A percentile compares a stretch with the other conserved stretches of the same genome.
Evolutionary conservation across 1,284 basidiomycete species (phyloP).

Genomic region (Termitomyces sp.): DNA sequence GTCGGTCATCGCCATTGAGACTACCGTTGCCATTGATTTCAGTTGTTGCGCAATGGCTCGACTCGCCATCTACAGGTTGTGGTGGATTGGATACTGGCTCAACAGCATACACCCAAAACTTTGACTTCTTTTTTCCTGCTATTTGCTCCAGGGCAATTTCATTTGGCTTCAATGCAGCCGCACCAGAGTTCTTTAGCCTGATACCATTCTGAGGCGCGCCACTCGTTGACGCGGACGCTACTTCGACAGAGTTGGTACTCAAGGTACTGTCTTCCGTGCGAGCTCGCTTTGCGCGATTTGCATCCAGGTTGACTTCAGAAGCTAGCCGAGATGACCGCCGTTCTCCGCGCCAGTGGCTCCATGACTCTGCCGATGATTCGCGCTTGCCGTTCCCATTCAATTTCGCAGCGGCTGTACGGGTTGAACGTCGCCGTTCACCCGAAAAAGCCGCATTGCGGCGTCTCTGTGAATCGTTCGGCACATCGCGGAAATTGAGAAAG

Average conservation of each 20-base stretch:
- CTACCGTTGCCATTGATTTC: slow-evolving; percentile 8
- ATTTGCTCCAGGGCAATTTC: slow-evolving; percentile 68
- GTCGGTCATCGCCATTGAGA: slow-evolving; percentile 8
- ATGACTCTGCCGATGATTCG: slow-evolving; percentile 46
- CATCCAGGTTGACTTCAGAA: slow-evolving; percentile 45
- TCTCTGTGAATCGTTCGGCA: slow-evolving; percentile 33
- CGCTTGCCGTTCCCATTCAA: slow-evolving; percentile 50
- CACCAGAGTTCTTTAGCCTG: slow-evolving; percentile 41
- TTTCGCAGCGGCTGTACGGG: slow-evolving; percentile 40
- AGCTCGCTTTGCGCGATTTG: slow-evolving; percentile 56
- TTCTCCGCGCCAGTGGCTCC: slow-evolving; percentile 63
- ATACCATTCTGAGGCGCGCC: slow-evolving; percentile 28
- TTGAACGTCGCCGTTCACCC: slow-evolving; percentile 54
- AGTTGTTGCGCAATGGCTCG: not conserved
- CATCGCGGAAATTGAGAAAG: slow-evolving; percentile 35
- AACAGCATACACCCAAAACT: slow-evolving; percentile 79
- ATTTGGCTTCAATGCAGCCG: slow-evolving; percentile 58
- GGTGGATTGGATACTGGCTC: slow-evolving; percentile 47
- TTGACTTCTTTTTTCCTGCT: slow-evolving; percentile 73
- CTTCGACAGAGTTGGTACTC: slow-evolving; percentile 50
- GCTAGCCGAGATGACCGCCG: slow-evolving; percentile 66
- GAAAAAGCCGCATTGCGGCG: slow-evolving; percentile 30
- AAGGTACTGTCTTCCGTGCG: slow-evolving; percentile 66
- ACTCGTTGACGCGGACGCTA: slow-evolving; percentile 24
- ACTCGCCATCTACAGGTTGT: slow-evolving; percentile 18